Evolutionary conservation across 2,329 filamentous ascomycete species (phyloP).

Genomic region (Sarocladium oryzae): DNA sequence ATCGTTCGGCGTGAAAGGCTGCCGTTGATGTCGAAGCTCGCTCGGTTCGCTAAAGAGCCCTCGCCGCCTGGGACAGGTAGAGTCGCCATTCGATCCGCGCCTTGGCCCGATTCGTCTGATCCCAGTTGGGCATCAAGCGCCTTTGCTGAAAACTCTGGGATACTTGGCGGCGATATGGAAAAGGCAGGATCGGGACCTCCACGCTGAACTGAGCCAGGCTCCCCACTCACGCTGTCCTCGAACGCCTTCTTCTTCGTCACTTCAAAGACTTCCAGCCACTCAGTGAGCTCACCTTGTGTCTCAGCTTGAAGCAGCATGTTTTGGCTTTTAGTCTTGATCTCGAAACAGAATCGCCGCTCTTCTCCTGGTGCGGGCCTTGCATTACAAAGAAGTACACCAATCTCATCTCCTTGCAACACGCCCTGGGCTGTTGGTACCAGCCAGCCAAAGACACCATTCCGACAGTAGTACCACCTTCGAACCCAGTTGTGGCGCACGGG

Average conservation of each 20-base stretch:
- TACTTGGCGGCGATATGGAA: conserved; percentile 79
- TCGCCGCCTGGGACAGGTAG: conserved; percentile 59
- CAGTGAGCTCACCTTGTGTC: conserved; percentile 83
- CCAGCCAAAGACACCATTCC: conserved; percentile 94
- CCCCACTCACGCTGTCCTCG: conserved; percentile 54
- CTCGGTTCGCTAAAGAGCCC: conserved; percentile 44
- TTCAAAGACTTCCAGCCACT: conserved; percentile 92
- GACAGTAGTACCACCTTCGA: conserved; percentile 90
- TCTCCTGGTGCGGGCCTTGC: conserved; percentile 86
- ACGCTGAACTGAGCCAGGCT: conserved; percentile 29
- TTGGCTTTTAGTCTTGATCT: conserved; percentile 95
- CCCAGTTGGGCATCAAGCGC: conserved; percentile 58
- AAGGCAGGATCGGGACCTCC: conserved; percentile 69
- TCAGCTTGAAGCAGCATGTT: conserved; percentile 88
- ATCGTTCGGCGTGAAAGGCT: conserved; percentile 47
- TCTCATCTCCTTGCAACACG: conserved; percentile 92
- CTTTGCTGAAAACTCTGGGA: conserved; percentile 86
- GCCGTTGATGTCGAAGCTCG: conserved; percentile 64
- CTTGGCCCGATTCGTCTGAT: conserved; percentile 37
- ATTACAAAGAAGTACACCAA: conserved; percentile 89
- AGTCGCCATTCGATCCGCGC: conserved; percentile 55
- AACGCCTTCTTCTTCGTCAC: conserved; percentile 89
- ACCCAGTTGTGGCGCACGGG: conserved; percentile 87
- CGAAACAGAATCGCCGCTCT: conserved; percentile 93
- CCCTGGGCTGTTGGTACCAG: conserved; percentile 77